Evolutionary conservation across 305 asterid species (phyloP), one percentile per base, ranked within the genome.

Genomic region (Fraxinus nigra): DNA sequence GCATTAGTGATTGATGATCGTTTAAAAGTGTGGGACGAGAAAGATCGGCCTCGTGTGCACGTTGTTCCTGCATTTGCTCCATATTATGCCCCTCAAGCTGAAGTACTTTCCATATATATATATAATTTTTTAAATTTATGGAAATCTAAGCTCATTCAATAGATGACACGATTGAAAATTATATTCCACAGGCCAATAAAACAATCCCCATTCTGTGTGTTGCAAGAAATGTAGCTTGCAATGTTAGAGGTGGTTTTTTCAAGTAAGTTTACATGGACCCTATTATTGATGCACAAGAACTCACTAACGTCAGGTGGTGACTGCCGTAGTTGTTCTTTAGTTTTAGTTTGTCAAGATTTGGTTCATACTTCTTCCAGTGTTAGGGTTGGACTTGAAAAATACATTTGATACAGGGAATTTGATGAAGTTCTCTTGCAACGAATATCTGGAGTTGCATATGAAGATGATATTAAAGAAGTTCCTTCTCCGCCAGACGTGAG

Each of bases 41-140:
- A 87, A 84, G 99, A 95, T 91, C 99, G 94, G 85, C 94, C 98
- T 61, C 90, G 97, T 83, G 99, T 95, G 82, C 99, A 95, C 32
- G 97, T 93, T 43, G 99, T 95, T 87, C 99, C 99, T 84, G 98
- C 98, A 76, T 95, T 95, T 87, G 95, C 99, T 79, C 99, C 99
- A 1, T 95, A 94, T 89, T 94, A 90, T 92, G 90, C 99, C 7
- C 99, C 99, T 86, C 98, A 92, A 87, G 99, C 99, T 79, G 99
- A 94, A 87, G 99, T 95, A 91, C 73, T 59, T 84, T 83, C 79
- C 34, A 38, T 75, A 35, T 79, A 13, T 78, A 54, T 43, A 75
- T 48, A 30, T 24, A 24, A 16, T 51, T 51, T 51, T 51, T 16
- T 16, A 26, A 65, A 33, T 51, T 59, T 20, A 46, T 78, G 78